phyloP scores from a whole-genome alignment of 2,329 filamentous ascomycete genomes.

The Zymoseptoria brevis region DNA sequence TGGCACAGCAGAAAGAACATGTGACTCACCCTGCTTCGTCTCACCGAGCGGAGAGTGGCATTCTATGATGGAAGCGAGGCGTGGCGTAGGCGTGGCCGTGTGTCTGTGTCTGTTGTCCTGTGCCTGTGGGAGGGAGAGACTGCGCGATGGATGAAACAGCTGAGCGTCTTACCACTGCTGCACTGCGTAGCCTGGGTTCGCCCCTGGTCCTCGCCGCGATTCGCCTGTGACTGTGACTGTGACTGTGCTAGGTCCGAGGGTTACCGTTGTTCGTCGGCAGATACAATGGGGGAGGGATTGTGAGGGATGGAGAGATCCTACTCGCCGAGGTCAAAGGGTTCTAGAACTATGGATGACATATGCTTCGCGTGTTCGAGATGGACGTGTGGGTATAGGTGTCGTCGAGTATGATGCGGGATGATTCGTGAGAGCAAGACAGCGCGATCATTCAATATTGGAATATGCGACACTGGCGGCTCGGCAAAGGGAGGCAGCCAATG shows the following conservation, averaged over 20 bases:
- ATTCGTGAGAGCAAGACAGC: neutral
- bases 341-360: too few relatives aligned
- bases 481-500: neutral
- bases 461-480: neutral
- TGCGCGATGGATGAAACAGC: neutral
- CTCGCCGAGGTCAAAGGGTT: too few relatives aligned
- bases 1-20: neutral
- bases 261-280: neutral
- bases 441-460: neutral
- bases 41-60: neutral
- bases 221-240: neutral
- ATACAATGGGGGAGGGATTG: neutral
- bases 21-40: neutral
- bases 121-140: too few relatives aligned
- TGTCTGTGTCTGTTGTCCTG: too few relatives aligned
- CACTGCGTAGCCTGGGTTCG: neutral
- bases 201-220: neutral
- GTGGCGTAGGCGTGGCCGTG: too few relatives aligned
- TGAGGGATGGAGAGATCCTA: too few relatives aligned
- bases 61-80: too few relatives aligned
- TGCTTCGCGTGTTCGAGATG: too few relatives aligned
- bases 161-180: neutral
- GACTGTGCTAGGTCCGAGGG: neutral
- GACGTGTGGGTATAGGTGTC: neutral
- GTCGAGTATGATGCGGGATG: neutral